Evolutionary conservation across 2,329 filamentous ascomycete species (phyloP).

Genomic region (Sporothrix dimorphospora): DNA sequence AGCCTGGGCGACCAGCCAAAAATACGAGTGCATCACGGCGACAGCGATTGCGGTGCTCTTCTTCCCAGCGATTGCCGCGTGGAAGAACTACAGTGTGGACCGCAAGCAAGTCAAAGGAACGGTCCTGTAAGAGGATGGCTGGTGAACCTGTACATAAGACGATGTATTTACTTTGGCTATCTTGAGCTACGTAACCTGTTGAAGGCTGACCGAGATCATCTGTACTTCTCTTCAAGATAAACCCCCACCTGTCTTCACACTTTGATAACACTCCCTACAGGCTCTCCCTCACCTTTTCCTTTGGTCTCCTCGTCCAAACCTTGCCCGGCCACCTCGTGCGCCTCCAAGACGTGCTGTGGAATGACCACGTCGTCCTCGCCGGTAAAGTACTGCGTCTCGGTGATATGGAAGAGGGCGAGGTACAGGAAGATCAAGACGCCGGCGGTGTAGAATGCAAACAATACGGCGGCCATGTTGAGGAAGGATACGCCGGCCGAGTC

Average conservation of each 20-base stretch:
- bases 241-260: neutral
- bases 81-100: constrained; percentile 35
- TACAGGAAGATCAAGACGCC: constrained; percentile 31
- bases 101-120: constrained; percentile 35
- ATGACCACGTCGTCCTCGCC: constrained; percentile 37
- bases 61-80: constrained; percentile 32
- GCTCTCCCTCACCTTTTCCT: neutral
- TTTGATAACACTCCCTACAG: neutral
- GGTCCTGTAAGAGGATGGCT: constrained; percentile 25
- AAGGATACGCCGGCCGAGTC: constrained; percentile 5
- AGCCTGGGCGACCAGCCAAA: constrained; percentile 59
- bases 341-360: constrained; percentile 37
- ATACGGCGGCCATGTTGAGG: neutral
- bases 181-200: neutral
- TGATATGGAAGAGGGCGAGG: constrained; percentile 35
- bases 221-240: too few species aligned
- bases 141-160: too few species aligned
- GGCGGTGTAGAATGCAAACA: neutral
- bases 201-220: neutral
- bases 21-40: constrained; percentile 52
- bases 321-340: constrained; percentile 23
- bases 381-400: constrained; percentile 38
- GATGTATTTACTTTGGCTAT: neutral
- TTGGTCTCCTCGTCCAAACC: neutral
- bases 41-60: constrained; percentile 40